Evolutionary conservation across 1,284 basidiomycete species (phyloP).

Genomic region (Microbotryum scabiosae): DNA sequence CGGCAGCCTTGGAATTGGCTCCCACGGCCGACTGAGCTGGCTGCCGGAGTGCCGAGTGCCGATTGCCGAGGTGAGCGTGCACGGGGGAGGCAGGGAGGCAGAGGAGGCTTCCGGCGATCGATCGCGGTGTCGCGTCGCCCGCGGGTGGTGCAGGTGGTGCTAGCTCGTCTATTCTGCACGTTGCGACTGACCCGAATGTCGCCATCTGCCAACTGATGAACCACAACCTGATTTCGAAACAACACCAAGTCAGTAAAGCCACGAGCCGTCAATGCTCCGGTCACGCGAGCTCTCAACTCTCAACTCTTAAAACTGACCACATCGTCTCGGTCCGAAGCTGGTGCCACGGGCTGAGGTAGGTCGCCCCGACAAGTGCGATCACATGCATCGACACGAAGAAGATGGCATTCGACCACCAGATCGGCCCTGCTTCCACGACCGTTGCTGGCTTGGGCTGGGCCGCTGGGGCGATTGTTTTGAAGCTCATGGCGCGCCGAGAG

Average conservation of each 20-base stretch:
- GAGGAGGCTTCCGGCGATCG: too few species aligned
- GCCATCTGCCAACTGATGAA: conserved; percentile 61
- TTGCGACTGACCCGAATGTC: conserved; percentile 52
- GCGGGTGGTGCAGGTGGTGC: too few species aligned
- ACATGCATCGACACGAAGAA: conserved; percentile 60
- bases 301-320: conserved; percentile 26
- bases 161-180: too few species aligned
- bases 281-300: too few species aligned
- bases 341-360: conserved; percentile 47
- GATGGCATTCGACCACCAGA: conserved; percentile 61
- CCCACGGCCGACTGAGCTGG: background rate
- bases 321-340: conserved; percentile 47
- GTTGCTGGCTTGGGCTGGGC: too few species aligned
- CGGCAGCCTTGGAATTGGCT: background rate
- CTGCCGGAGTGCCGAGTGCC: background rate
- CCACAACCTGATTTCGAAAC: conserved; percentile 38
- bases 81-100: too few species aligned
- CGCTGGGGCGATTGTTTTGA: too few species aligned
- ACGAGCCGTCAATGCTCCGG: background rate
- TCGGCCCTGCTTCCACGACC: conserved; percentile 7
- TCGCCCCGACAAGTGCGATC: conserved; percentile 51
- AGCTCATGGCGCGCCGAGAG: too few species aligned
- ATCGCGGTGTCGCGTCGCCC: too few species aligned
- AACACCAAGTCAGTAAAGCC: background rate
- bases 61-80: background rate